phyloP scores from a whole-genome alignment of 2,329 filamentous ascomycete species.

The Diaporthe vaccinii region DNA sequence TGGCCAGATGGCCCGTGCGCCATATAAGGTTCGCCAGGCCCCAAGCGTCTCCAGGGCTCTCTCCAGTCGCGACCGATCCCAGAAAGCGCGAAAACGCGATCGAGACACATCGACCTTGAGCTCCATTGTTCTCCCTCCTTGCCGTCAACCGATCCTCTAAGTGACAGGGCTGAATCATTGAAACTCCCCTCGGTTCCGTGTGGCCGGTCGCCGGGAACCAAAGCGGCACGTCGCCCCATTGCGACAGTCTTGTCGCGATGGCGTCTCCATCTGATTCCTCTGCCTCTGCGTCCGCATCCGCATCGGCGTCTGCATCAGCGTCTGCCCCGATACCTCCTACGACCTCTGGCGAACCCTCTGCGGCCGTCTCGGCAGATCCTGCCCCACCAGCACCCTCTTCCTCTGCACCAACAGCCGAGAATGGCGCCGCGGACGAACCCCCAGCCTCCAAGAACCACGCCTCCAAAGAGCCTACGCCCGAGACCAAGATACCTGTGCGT shows the following conservation, averaged over 20 bases:
- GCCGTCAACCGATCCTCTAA: conserved; percentile 4
- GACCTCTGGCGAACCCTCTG: conserved; percentile 34
- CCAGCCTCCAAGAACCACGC: conserved; percentile 42
- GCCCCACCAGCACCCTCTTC: conserved; percentile 47
- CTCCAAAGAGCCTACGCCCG: conserved; percentile 46
- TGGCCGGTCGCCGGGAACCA: conserved; percentile 12
- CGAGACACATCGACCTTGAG: conserved; percentile 24
- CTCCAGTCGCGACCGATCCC: conserved; percentile 35
- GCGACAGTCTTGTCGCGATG: conserved; percentile 37
- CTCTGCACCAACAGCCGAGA: conserved; percentile 49
- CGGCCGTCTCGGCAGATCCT: conserved; percentile 30
- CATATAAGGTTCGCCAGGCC: conserved; percentile 25
- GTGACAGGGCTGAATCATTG: neutral
- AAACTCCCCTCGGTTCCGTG: neutral
- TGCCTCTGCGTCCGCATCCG: conserved; percentile 28
- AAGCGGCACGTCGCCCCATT: conserved; percentile 38
- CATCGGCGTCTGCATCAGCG: conserved; percentile 26
- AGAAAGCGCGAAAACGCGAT: conserved; percentile 38
- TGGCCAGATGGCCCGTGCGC: conserved; percentile 8
- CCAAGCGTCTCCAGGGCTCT: conserved; percentile 19
- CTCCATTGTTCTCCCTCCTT: conserved; percentile 32
- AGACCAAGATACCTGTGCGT: conserved; percentile 52
- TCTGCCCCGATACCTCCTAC: conserved; percentile 27
- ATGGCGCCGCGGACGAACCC: conserved; percentile 41
- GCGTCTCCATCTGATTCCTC: conserved; percentile 30